Evolutionary conservation across 805 yeast genomes (phyloP).

Genomic region (Zygosaccharomyces bisporus): DNA sequence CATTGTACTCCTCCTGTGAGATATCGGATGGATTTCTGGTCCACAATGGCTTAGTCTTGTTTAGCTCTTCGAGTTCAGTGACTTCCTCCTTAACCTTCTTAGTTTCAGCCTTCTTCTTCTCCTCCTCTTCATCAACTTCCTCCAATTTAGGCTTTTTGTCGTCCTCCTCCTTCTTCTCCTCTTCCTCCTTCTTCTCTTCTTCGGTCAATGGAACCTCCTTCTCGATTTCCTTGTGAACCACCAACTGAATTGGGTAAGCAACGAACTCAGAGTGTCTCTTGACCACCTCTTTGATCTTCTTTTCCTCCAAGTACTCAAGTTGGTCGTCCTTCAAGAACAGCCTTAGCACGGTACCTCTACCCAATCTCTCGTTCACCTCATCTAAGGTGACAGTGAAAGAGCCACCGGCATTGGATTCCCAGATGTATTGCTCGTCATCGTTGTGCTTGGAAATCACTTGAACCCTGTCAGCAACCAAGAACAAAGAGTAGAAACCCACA

Average conservation of each 20-base stretch:
- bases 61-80: constrained; percentile 94
- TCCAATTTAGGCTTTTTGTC: constrained; percentile 71
- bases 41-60: constrained; percentile 99
- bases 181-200: constrained; percentile 36
- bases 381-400: constrained; percentile 95
- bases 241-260: constrained; percentile 97
- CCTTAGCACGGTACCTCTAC: constrained; percentile 95
- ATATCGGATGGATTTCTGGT: constrained; percentile 98
- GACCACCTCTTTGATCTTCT: constrained; percentile 98
- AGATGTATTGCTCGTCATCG: constrained; percentile 98
- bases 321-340: constrained; percentile 98
- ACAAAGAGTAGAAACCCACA: constrained; percentile 99
- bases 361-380: constrained; percentile 75
- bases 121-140: constrained; percentile 70
- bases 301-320: constrained; percentile 98
- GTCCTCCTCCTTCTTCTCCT: constrained; percentile 43
- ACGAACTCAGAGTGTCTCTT: constrained; percentile 99
- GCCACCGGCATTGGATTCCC: constrained; percentile 99
- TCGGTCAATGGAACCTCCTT: constrained; percentile 91
- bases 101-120: constrained; percentile 67
- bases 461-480: constrained; percentile 98
- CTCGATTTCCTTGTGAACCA: constrained; percentile 98
- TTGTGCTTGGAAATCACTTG: constrained; percentile 98
- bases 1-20: constrained; percentile 96
- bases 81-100: constrained; percentile 91